Base-by-base conservation (phyloP, 2,329 filamentous ascomycete genomes). In the Neocatenulostroma microsporum region DNA sequence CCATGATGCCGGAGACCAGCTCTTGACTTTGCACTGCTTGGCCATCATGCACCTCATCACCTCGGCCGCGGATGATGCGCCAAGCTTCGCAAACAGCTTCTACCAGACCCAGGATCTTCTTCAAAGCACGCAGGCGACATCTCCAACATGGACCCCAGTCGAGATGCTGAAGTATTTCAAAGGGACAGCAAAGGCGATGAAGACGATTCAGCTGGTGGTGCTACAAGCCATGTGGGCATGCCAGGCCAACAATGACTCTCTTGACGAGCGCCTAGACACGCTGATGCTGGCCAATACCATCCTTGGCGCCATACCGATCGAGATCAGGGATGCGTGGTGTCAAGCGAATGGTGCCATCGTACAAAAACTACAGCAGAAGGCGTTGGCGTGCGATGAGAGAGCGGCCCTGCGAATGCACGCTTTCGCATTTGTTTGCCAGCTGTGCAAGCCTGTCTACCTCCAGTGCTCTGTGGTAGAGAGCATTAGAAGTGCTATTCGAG, bases 11-110 rank as follows among this genome's bases (percentile, higher is more conserved):
- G 48, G 50, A 23, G 53, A 60, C 25, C 50, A 58, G 19, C 52
- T 51, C 27, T 37, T 60, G 7, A 54, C 48, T 10, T 44, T 64
- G 8, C 51, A 59, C 34, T 62, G 61, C 39, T 44, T 64, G 12
- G 53, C 55, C 0, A 59, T 62, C 40, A 60, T 62, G 52, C 53
- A 54, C 13, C 44, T 49, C 8, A 48, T 58, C 24, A 40, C 46
- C 23, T 42, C 28, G 3, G 49, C 49, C 18, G 30, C 46, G 2
- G 49, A 53, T 8, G 45, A 50, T 2, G 38, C 48, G 4, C 44
- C 41, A 10, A 30, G 38, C n/a, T 34, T 45, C 12, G 49, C 47
- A 1, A 30, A 36, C 13, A 51, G 47, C 34, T 51, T 48, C 18
- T 55, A 51, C 39, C 40, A 51, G 17, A 55, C 52, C 2, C 48